Percentiles rank a stretch among this genome's conserved stretches.
Conservation (phyloP, 352 stramenopile species). For the Plasmopara muralis region DNA sequence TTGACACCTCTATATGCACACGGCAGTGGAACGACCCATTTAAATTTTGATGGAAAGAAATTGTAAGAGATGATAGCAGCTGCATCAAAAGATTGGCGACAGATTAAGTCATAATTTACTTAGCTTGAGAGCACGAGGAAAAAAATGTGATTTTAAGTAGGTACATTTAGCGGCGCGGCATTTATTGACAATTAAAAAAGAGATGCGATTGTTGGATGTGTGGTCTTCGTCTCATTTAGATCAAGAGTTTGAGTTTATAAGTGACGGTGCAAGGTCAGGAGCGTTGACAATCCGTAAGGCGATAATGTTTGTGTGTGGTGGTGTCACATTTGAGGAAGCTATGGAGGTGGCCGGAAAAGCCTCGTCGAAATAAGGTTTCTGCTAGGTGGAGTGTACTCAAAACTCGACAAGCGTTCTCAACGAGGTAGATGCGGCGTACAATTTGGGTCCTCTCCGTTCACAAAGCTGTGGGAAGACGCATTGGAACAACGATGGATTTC, state of each 20-base stretch:
- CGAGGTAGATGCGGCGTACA: slow-evolving; percentile 76
- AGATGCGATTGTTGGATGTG: no score
- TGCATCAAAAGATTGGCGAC: no score
- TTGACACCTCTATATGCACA: slow-evolving; percentile 19
- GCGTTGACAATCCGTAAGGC: slow-evolving; percentile 81
- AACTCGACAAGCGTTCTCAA: slow-evolving; percentile 97
- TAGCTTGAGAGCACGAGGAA: no score
- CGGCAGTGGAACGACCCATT: slow-evolving; percentile 15
- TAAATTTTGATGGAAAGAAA: slow-evolving; percentile 65
- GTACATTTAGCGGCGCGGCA: slow-evolving; percentile 33
- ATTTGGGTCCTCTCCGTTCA: slow-evolving; percentile 22
- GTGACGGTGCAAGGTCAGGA: slow-evolving; percentile 51
- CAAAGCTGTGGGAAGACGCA: slow-evolving; percentile 10
- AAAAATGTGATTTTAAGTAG: no score
- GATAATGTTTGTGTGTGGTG: slow-evolving; percentile 98
- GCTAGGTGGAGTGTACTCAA: slow-evolving; percentile 92
- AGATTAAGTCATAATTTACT: no score
- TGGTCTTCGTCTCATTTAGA: slow-evolving; percentile 65
- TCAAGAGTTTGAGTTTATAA: slow-evolving; percentile 92
- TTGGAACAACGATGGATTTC: slow-evolving; percentile 62
- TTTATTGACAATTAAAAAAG: no score
- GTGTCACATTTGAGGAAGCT: slow-evolving; percentile 98
- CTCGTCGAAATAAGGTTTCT: slow-evolving; percentile 60
- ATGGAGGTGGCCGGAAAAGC: slow-evolving; percentile 93
- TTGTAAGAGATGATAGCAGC: no score